These are phyloP conservation scores for Xylariaceae sp. DNA, from an alignment of 2,329 filamentous ascomycete species.

Conservation along the genomic window DNA sequence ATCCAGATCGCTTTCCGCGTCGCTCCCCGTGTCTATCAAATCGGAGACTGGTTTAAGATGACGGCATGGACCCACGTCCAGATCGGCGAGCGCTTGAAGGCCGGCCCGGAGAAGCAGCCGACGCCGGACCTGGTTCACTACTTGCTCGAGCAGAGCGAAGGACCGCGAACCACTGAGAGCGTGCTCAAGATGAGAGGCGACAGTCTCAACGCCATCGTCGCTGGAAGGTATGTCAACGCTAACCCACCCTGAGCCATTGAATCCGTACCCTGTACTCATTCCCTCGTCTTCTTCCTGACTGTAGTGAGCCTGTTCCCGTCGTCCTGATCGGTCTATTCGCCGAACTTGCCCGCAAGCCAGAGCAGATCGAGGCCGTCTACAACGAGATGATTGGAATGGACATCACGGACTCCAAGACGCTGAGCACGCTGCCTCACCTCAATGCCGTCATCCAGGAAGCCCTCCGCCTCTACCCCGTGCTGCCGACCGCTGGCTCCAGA, in stretches of 20 bases:
- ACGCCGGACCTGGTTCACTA: slow-evolving; percentile 1
- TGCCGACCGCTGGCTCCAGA: slow-evolving; percentile 20
- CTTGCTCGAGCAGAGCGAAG: background rate
- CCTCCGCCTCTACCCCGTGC: slow-evolving; percentile 22
- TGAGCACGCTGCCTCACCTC: slow-evolving; percentile 21
- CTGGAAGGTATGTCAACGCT: slow-evolving; percentile 21
- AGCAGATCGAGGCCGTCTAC: slow-evolving; percentile 15
- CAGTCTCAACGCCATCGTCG: slow-evolving; percentile 23
- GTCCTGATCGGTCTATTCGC: slow-evolving; percentile 18
- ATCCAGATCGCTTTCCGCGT: slow-evolving; percentile 23
- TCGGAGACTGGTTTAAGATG: slow-evolving; percentile 25
- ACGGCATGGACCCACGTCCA: slow-evolving; percentile 22
- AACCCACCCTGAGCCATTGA: background rate
- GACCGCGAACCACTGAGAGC: slow-evolving; percentile 1
- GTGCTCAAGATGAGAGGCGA: slow-evolving; percentile 17
- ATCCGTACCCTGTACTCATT: no score
- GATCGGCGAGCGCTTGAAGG: slow-evolving; percentile 8
- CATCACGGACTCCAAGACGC: slow-evolving; percentile 15
- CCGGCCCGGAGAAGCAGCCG: background rate
- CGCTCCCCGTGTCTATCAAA: slow-evolving; percentile 10
- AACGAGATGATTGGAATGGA: slow-evolving; percentile 18
- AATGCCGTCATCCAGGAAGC: slow-evolving; percentile 25
- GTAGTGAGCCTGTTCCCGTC: slow-evolving; percentile 19
- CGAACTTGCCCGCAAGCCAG: slow-evolving; percentile 19
- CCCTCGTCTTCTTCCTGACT: background rate